These are phyloP conservation scores for Cafeteria roenbergensis DNA, from an alignment of 108 stramenopile species.

Conservation along the genomic window DNA sequence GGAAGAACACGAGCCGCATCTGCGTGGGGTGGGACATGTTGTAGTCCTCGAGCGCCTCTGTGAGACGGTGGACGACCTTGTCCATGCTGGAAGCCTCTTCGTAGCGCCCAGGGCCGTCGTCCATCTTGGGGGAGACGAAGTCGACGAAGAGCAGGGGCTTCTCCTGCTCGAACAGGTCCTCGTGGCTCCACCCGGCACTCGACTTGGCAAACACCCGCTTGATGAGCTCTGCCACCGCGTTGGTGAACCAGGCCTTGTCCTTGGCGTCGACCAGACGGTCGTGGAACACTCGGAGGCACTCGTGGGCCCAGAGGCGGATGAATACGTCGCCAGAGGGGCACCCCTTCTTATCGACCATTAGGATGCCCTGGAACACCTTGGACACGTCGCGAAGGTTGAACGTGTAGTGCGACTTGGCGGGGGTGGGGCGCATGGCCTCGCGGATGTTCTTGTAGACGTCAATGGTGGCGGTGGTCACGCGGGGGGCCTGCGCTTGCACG, in stretches of 20 bases:
- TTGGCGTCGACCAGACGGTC: conserved; percentile 44
- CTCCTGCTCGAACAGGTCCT: conserved; percentile 28
- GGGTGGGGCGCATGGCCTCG: conserved; percentile 40
- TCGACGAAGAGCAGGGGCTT: conserved; percentile 39
- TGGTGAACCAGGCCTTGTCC: conserved; percentile 51
- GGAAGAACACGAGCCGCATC: conserved; percentile 54
- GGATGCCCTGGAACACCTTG: conserved; percentile 45
- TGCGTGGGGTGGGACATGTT: conserved; percentile 40
- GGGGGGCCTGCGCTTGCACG: conserved; percentile 16
- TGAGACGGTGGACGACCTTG: conserved; percentile 27
- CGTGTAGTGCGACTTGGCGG: conserved; percentile 42
- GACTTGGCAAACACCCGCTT: background rate
- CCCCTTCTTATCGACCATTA: conserved; percentile 30
- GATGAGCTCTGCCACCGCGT: conserved; percentile 35
- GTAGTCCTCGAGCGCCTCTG: conserved; percentile 51
- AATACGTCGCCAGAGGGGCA: conserved; percentile 30
- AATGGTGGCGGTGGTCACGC: conserved; percentile 29
- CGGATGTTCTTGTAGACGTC: conserved; percentile 31
- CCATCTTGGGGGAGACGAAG: conserved; percentile 29
- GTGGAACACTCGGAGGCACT: conserved; percentile 46
- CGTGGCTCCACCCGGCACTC: conserved; percentile 22
- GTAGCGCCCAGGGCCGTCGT: conserved; percentile 34
- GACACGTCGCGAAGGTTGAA: conserved; percentile 43
- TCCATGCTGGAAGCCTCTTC: conserved; percentile 28
- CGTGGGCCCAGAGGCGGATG: conserved; percentile 43